Percentiles rank a stretch among this genome's conserved stretches.
These are phyloP conservation scores for Hansfordia pulvinata DNA, from an alignment of 2,329 filamentous ascomycete genomes.

Conservation along the genomic window DNA sequence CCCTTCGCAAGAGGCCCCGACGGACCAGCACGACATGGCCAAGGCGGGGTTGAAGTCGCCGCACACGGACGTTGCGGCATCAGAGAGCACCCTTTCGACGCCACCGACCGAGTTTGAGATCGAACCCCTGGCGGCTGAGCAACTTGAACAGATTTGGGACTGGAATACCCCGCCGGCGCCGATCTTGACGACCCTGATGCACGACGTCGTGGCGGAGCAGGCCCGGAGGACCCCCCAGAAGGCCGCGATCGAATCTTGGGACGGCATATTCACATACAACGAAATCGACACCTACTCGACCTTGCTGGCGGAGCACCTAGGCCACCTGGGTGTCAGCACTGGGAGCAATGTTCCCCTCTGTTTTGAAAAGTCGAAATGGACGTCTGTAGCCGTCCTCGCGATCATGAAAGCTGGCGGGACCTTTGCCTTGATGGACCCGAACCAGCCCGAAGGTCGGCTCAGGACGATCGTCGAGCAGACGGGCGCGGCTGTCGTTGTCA, in stretches of 20 bases:
- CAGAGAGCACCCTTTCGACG: not conserved
- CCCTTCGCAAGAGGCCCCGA: too few relatives aligned
- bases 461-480: slow-evolving; percentile 30
- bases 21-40: too few relatives aligned
- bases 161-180: slow-evolving; percentile 30
- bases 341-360: slow-evolving; percentile 33
- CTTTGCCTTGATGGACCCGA: slow-evolving; percentile 32
- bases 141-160: slow-evolving; percentile 29
- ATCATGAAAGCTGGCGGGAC: slow-evolving; percentile 34
- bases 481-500: slow-evolving; percentile 22
- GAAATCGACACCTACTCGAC: slow-evolving; percentile 28
- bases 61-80: not conserved
- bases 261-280: slow-evolving; percentile 30
- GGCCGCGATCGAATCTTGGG: slow-evolving; percentile 34
- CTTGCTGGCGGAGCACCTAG: slow-evolving; percentile 24
- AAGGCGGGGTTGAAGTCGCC: too few relatives aligned
- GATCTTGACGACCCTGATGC: slow-evolving; percentile 27
- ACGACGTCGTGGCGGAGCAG: slow-evolving; percentile 28
- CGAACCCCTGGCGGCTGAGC: slow-evolving; percentile 15
- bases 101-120: slow-evolving; percentile 15
- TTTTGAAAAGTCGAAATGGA: slow-evolving; percentile 35
- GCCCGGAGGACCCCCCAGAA: slow-evolving; percentile 21
- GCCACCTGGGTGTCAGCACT: slow-evolving; percentile 18
- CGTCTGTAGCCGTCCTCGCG: slow-evolving; percentile 27
- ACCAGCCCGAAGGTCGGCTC: slow-evolving; percentile 29